These are phyloP conservation scores for Aureobasidium sp. DNA, from an alignment of 2,329 filamentous ascomycete genomes.

Conservation along the genomic window DNA sequence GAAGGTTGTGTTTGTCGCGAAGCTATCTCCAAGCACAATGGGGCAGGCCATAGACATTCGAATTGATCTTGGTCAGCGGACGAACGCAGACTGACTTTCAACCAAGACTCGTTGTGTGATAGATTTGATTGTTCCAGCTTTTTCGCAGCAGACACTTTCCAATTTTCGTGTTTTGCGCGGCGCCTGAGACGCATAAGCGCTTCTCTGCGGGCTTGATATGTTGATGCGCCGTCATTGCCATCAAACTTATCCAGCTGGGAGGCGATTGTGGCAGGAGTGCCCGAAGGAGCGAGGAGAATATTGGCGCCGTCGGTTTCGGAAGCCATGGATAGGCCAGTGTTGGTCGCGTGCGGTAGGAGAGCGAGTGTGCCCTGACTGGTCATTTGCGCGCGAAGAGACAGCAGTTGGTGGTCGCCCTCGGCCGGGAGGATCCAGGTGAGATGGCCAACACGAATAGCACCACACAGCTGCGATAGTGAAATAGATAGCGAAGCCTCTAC, in stretches of 20 bases:
- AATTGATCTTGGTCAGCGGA: not conserved
- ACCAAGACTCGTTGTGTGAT: not conserved
- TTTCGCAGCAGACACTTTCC: not conserved
- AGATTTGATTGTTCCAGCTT: not conserved
- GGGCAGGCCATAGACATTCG: not conserved
- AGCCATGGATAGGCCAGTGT: not conserved
- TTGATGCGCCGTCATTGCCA: not conserved
- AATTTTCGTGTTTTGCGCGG: not conserved
- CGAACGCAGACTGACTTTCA: not conserved
- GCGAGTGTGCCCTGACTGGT: slow-evolving; percentile 6
- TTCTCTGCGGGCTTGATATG: not conserved
- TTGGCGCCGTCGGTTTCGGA: not conserved
- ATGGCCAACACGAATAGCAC: not conserved
- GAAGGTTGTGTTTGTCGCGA: not conserved
- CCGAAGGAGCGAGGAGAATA: slow-evolving; percentile 10
- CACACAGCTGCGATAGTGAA: not conserved
- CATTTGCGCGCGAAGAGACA: slow-evolving; percentile 9
- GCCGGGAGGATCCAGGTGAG: slow-evolving; percentile 6
- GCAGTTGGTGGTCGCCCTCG: not conserved
- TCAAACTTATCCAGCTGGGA: not conserved
- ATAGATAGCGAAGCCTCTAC: slow-evolving; percentile 8
- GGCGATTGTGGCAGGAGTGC: not conserved
- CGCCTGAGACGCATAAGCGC: slow-evolving; percentile 5
- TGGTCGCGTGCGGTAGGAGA: slow-evolving; percentile 1
- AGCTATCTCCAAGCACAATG: not conserved